A percentile compares a stretch with the other conserved stretches of the same genome.
phyloP scores from a whole-genome alignment of 2,329 filamentous ascomycete genomes.

The Colletotrichum euphorbiae region DNA sequence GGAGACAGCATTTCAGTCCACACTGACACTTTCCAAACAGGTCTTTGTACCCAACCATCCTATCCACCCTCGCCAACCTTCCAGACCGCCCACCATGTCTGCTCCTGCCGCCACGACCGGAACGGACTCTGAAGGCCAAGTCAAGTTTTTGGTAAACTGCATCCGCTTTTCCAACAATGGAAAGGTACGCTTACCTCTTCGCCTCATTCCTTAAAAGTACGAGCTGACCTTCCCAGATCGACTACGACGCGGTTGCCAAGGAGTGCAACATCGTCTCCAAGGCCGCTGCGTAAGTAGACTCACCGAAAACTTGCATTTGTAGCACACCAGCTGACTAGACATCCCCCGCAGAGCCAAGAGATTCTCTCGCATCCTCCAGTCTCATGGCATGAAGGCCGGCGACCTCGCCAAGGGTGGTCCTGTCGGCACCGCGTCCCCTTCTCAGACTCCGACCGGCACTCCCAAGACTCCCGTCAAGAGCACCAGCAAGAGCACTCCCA shows the following conservation, averaged over 20 bases:
- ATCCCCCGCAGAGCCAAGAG: constrained; percentile 67
- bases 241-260: constrained; percentile 73
- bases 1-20: too few relatives aligned
- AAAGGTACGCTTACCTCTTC: constrained; percentile 58
- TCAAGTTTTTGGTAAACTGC: constrained; percentile 75
- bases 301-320: background rate
- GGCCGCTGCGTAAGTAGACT: constrained; percentile 74
- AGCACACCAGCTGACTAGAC: background rate
- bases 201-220: background rate
- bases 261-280: constrained; percentile 73
- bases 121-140: constrained; percentile 63
- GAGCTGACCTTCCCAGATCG: constrained; percentile 60
- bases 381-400: constrained; percentile 58
- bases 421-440: constrained; percentile 25
- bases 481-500: constrained; percentile 39
- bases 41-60: too few relatives aligned
- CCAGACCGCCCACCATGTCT: constrained; percentile 33
- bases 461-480: constrained; percentile 42
- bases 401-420: constrained; percentile 39
- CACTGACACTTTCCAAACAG: too few relatives aligned
- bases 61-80: background rate
- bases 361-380: constrained; percentile 74
- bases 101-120: constrained; percentile 4
- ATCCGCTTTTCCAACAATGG: constrained; percentile 71
- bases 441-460: constrained; percentile 28